phyloP scores from a whole-genome alignment of 2,329 filamentous ascomycete genomes.

The Aureobasidium sp. region DNA sequence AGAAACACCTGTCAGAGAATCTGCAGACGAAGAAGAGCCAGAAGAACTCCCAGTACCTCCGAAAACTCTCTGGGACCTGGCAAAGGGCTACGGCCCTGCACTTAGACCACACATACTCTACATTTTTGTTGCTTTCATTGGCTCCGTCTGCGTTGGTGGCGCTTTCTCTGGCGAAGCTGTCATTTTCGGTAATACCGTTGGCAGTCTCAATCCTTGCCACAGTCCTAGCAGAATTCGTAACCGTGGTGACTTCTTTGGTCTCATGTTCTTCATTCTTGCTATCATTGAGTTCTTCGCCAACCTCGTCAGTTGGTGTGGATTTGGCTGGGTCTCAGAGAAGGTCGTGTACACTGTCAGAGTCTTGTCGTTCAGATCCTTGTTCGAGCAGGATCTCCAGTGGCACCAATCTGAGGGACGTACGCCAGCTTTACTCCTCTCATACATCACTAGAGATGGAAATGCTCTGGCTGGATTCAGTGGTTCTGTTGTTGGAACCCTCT shows the following conservation, averaged over 20 bases:
- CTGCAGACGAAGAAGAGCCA: constrained; percentile 18
- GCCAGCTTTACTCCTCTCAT: constrained; percentile 53
- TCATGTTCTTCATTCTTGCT: constrained; percentile 54
- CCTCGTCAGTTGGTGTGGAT: constrained; percentile 49
- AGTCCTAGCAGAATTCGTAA: constrained; percentile 40
- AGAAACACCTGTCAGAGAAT: constrained; percentile 10
- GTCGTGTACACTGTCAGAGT: constrained; percentile 56
- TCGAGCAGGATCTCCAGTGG: constrained; percentile 62
- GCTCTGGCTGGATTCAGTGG: constrained; percentile 61
- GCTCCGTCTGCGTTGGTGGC: constrained; percentile 45
- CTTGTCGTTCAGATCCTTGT: constrained; percentile 55
- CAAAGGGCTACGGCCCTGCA: constrained; percentile 30
- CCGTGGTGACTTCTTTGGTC: constrained; percentile 45
- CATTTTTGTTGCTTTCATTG: constrained; percentile 19
- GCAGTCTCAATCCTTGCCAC: constrained; percentile 48
- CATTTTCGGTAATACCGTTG: constrained; percentile 54
- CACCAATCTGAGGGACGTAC: constrained; percentile 58
- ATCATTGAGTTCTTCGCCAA: constrained; percentile 55
- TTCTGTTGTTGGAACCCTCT: constrained; percentile 60
- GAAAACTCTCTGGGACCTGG: constrained; percentile 25
- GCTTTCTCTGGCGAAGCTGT: constrained; percentile 51
- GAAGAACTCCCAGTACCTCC: constrained; percentile 17
- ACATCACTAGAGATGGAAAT: constrained; percentile 62
- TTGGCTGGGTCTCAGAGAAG: constrained; percentile 55
- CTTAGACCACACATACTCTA: constrained; percentile 37